Evolutionary conservation across 768 basidiomycete species (phyloP).

Genomic region (Leccinum sublutescens): DNA sequence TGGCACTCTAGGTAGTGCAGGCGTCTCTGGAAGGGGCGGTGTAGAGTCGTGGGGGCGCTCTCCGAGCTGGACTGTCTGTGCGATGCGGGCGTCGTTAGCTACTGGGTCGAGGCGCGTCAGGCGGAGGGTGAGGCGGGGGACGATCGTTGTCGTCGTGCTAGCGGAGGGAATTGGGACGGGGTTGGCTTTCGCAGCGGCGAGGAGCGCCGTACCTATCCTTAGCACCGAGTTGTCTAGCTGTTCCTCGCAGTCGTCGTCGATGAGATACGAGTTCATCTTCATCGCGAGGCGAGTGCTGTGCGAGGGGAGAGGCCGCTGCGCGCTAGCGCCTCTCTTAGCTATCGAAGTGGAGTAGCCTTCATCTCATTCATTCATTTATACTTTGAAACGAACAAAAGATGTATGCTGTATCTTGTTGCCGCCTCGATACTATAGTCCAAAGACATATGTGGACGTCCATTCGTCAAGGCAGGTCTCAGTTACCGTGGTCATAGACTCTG

Average conservation of each 20-base stretch:
- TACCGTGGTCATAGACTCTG: too few relatives aligned
- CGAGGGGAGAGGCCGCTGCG: too few relatives aligned
- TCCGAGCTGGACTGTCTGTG: conserved; percentile 65
- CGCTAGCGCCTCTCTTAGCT: too few relatives aligned
- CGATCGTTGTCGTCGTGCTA: neutral
- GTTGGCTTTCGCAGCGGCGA: conserved; percentile 62
- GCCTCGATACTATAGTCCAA: too few relatives aligned
- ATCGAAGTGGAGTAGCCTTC: too few relatives aligned
- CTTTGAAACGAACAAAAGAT: too few relatives aligned
- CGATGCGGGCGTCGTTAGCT: conserved; percentile 37
- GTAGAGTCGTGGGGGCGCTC: conserved; percentile 38
- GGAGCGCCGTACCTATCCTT: conserved; percentile 64
- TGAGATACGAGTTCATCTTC: conserved; percentile 63
- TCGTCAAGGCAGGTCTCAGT: too few relatives aligned
- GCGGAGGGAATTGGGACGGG: conserved; percentile 34
- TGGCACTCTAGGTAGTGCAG: conserved; percentile 17
- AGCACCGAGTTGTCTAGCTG: conserved; percentile 70
- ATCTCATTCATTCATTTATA: too few relatives aligned
- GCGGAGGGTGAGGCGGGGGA: conserved; percentile 47
- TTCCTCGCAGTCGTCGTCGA: conserved; percentile 48
- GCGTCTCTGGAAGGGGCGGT: neutral
- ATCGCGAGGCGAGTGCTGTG: conserved; percentile 43
- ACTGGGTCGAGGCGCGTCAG: conserved; percentile 61
- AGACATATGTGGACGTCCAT: too few relatives aligned
- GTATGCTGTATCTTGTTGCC: too few relatives aligned